These are phyloP conservation scores for Apophysomyces variabilis DNA, from an alignment of 371 early-diverging fungal species.

Conservation along the genomic window DNA sequence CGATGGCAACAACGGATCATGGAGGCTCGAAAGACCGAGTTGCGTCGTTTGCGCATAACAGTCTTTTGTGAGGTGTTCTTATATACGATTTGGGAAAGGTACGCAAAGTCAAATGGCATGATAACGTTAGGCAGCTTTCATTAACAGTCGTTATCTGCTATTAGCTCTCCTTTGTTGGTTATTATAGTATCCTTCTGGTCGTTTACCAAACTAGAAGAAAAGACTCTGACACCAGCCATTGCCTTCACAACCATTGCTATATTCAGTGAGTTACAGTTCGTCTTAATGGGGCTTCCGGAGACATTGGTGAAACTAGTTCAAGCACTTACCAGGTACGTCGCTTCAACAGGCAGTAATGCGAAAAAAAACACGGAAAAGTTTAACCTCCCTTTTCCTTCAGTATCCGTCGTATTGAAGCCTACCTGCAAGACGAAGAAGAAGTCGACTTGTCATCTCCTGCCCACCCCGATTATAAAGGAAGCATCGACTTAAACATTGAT, in stretches of 20 bases:
- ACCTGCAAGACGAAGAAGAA: conserved; percentile 17
- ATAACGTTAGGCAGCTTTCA: too few species aligned
- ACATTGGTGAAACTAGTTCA: conserved; percentile 35
- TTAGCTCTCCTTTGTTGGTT: conserved; percentile 52
- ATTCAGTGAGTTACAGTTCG: conserved; percentile 42
- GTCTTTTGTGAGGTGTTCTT: not conserved
- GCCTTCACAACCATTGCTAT: conserved; percentile 61
- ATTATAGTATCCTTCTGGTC: conserved; percentile 52
- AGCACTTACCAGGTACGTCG: conserved; percentile 18
- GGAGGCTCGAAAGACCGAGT: conserved; percentile 41
- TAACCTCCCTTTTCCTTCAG: conserved; percentile 19
- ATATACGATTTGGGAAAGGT: conserved; percentile 9
- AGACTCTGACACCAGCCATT: conserved; percentile 54
- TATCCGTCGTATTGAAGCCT: conserved; percentile 45
- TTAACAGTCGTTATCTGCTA: too few species aligned
- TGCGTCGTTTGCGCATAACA: conserved; percentile 30
- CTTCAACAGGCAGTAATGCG: too few species aligned
- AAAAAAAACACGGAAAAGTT: too few species aligned
- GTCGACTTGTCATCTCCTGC: conserved; percentile 31
- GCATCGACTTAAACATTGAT: conserved; percentile 25
- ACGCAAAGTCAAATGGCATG: not conserved
- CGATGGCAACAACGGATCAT: conserved; percentile 7
- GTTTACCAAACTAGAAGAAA: conserved; percentile 49
- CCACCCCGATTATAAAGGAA: not conserved
- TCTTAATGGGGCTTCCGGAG: conserved; percentile 48